Evolutionary conservation across 2,329 filamentous ascomycete genomes (phyloP).

Genomic region (Aureobasidium sp.): DNA sequence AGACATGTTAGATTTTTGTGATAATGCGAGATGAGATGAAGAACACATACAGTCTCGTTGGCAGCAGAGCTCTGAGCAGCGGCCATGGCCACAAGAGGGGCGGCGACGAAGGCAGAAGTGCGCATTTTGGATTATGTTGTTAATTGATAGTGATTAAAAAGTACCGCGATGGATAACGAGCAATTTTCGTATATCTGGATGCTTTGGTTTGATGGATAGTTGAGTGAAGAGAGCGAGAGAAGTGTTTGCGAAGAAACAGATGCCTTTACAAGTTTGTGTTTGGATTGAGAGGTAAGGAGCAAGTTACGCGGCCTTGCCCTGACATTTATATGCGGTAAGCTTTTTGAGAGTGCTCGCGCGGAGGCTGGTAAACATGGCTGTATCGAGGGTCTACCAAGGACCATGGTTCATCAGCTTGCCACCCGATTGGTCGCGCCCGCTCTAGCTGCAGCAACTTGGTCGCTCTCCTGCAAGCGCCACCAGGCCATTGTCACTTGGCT

Average conservation of each 20-base stretch:
- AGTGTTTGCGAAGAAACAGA: not conserved
- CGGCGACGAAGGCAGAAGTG: conserved; percentile 36
- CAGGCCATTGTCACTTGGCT: not conserved
- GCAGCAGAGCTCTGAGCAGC: conserved; percentile 30
- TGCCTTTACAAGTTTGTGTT: not conserved
- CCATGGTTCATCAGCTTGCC: not conserved
- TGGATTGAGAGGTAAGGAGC: not conserved
- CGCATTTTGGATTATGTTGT: conserved; percentile 37
- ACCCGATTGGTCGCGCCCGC: not conserved
- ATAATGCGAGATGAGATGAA: not conserved
- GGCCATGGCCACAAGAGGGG: conserved; percentile 38
- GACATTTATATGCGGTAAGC: conserved; percentile 2
- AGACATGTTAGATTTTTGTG: not conserved
- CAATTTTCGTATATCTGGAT: not conserved
- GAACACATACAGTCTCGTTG: not conserved
- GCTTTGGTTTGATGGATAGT: not conserved
- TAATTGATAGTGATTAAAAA: not conserved
- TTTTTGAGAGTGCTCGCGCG: not conserved
- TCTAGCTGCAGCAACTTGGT: not conserved
- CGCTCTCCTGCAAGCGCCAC: not conserved
- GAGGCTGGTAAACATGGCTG: conserved; percentile 5
- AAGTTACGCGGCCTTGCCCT: not conserved
- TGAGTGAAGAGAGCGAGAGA: not conserved
- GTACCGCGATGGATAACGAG: not conserved
- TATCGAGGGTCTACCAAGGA: not conserved